These are phyloP conservation scores for Articulospora tetracladia DNA, from an alignment of 495 filamentous ascomycete genomes.

Conservation along the genomic window DNA sequence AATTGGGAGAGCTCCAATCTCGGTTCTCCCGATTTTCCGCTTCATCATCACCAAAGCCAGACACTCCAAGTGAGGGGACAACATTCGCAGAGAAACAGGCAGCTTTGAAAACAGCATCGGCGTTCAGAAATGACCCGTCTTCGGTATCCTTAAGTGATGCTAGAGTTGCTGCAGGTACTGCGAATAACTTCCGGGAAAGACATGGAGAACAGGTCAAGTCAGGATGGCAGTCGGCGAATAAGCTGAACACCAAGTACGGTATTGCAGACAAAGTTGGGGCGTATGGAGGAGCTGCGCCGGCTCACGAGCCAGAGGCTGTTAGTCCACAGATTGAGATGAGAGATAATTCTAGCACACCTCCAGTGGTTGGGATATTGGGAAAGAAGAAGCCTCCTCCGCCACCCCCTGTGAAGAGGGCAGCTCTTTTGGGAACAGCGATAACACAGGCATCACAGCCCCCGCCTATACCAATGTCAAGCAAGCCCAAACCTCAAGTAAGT, in stretches of 20 bases:
- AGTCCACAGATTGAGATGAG: slow-evolving; percentile 3
- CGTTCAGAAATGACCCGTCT: slow-evolving; percentile 52
- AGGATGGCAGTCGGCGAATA: slow-evolving; percentile 57
- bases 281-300: slow-evolving; percentile 10
- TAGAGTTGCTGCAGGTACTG: slow-evolving; percentile 50
- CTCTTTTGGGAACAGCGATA: slow-evolving; percentile 22
- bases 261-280: slow-evolving; percentile 28
- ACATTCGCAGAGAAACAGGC: slow-evolving; percentile 59
- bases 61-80: slow-evolving; percentile 44
- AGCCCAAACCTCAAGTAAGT: slow-evolving; percentile 31
- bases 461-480: slow-evolving; percentile 39
- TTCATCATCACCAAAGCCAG: slow-evolving; percentile 25
- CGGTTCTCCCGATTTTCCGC: slow-evolving; percentile 29
- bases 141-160: slow-evolving; percentile 55
- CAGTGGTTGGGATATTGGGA: slow-evolving; percentile 26
- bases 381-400: slow-evolving; percentile 67
- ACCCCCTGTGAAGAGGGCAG: slow-evolving; percentile 54
- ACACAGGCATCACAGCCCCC: slow-evolving; percentile 32
- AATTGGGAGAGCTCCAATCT: slow-evolving; percentile 63
- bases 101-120: slow-evolving; percentile 51
- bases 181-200: slow-evolving; percentile 68
- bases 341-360: slow-evolving; percentile 12
- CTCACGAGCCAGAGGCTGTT: slow-evolving; percentile 5
- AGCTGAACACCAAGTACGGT: slow-evolving; percentile 50
- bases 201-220: slow-evolving; percentile 69